Evolutionary conservation across 2,329 filamentous ascomycete genomes (phyloP).

Genomic region (Colletotrichum zoysiae): DNA sequence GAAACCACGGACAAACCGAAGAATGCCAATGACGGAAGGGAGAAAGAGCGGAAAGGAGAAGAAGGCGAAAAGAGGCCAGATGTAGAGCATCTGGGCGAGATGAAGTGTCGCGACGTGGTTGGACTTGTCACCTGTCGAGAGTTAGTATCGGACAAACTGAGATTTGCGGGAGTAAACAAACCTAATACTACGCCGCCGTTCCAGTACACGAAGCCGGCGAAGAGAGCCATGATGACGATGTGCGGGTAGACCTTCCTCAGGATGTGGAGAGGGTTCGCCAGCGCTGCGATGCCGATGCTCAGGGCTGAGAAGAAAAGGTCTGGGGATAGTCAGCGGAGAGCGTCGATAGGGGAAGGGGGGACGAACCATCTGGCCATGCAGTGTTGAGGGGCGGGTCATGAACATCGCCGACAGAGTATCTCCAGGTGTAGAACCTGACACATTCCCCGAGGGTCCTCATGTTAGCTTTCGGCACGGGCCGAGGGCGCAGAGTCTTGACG

Average conservation of each 20-base stretch:
- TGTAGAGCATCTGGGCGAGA: slow-evolving; percentile 91
- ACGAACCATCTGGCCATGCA: slow-evolving; percentile 65
- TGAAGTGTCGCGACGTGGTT: slow-evolving; percentile 94
- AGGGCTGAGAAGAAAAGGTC: slow-evolving; percentile 69
- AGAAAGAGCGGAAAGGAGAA: slow-evolving; percentile 86
- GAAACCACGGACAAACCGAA: slow-evolving; percentile 27
- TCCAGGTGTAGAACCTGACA: slow-evolving; percentile 55
- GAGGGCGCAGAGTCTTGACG: slow-evolving; percentile 59
- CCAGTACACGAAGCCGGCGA: slow-evolving; percentile 82
- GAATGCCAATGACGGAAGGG: slow-evolving; percentile 59
- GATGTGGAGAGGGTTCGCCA: slow-evolving; percentile 62
- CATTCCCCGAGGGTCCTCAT: slow-evolving; percentile 51
- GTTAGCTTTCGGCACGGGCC: slow-evolving; percentile 47
- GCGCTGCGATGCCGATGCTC: slow-evolving; percentile 72
- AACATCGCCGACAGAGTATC: slow-evolving; percentile 64
- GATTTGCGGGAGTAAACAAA: slow-evolving; percentile 51
- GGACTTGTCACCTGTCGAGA: slow-evolving; percentile 81
- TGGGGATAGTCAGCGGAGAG: slow-evolving; percentile 46
- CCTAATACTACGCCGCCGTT: slow-evolving; percentile 94
- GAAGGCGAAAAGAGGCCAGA: slow-evolving; percentile 90
- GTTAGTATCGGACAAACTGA: slow-evolving; percentile 45
- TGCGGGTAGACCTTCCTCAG: slow-evolving; percentile 68
- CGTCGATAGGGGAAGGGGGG: background rate
- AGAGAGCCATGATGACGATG: slow-evolving; percentile 73
- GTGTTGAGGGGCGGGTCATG: slow-evolving; percentile 65